phyloP scores from a whole-genome alignment of 768 basidiomycete species.

The Suillus americanus region DNA sequence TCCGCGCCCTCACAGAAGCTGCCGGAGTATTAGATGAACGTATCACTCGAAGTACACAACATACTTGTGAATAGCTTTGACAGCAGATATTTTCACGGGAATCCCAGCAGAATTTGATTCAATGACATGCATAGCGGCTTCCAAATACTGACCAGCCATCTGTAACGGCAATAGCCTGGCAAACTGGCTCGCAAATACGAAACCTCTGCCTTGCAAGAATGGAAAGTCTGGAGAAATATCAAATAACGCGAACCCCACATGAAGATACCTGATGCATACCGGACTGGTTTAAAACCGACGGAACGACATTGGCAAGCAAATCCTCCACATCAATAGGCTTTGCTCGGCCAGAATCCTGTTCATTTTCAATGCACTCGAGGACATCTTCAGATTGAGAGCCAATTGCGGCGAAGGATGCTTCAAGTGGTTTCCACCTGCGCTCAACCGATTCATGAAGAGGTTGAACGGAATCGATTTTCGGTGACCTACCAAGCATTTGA shows the following conservation, averaged over 20 bases:
- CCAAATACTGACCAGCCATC: slow-evolving; percentile 82
- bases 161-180: slow-evolving; percentile 68
- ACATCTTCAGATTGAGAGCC: slow-evolving; percentile 81
- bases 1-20: slow-evolving; percentile 70
- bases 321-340: slow-evolving; percentile 77
- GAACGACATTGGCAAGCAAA: slow-evolving; percentile 77
- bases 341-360: slow-evolving; percentile 58
- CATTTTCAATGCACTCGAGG: slow-evolving; percentile 75
- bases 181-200: slow-evolving; percentile 93
- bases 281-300: slow-evolving; percentile 65
- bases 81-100: slow-evolving; percentile 93
- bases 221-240: slow-evolving; percentile 59
- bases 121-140: slow-evolving; percentile 83
- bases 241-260: neutral
- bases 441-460: slow-evolving; percentile 6
- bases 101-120: slow-evolving; percentile 69
- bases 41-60: slow-evolving; percentile 20
- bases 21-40: slow-evolving; percentile 12
- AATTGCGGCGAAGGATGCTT: slow-evolving; percentile 78
- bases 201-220: slow-evolving; percentile 92
- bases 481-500: slow-evolving; percentile 59
- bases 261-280: slow-evolving; percentile 45
- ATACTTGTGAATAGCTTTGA: slow-evolving; percentile 92
- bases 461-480: neutral
- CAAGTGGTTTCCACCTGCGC: slow-evolving; percentile 87